phyloP scores from a whole-genome alignment of 2,329 filamentous ascomycete genomes.

The Aspergillaceae sp. region DNA sequence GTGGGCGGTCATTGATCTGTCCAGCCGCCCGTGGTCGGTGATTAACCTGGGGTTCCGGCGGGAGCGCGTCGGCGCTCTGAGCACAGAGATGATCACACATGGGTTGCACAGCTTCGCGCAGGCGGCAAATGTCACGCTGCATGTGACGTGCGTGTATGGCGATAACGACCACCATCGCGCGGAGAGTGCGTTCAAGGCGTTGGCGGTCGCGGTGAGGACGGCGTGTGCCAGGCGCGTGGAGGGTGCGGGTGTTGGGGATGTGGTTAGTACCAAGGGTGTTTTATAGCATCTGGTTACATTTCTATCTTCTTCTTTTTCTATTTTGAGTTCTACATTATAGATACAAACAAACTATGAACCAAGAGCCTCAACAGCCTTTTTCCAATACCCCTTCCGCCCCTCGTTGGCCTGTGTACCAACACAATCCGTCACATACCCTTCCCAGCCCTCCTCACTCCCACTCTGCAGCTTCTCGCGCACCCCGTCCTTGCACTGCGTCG shows the following conservation, averaged over 20 bases:
- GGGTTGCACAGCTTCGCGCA: constrained; percentile 91
- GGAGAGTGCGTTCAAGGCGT: constrained; percentile 93
- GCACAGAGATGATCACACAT: constrained; percentile 95
- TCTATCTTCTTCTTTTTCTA: background rate
- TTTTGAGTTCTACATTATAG: background rate
- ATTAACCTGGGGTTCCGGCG: constrained; percentile 75
- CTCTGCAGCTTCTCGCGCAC: constrained; percentile 38
- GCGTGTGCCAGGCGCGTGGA: constrained; percentile 68
- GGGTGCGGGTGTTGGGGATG: constrained; percentile 79
- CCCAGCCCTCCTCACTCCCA: constrained; percentile 44
- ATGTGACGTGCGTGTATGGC: constrained; percentile 85
- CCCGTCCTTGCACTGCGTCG: constrained; percentile 43
- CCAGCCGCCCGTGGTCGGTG: constrained; percentile 79
- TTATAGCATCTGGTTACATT: constrained; percentile 38
- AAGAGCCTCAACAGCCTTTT: constrained; percentile 37
- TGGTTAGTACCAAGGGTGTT: constrained; percentile 94
- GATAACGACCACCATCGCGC: constrained; percentile 94
- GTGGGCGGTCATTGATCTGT: constrained; percentile 87
- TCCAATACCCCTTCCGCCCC: constrained; percentile 44
- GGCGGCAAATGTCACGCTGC: constrained; percentile 80
- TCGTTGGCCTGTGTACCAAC: constrained; percentile 42
- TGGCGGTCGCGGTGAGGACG: constrained; percentile 74
- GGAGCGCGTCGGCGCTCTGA: constrained; percentile 89
- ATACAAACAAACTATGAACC: constrained; percentile 12
- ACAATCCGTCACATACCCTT: constrained; percentile 47